Percentiles rank a stretch among this genome's conserved stretches.
These are phyloP conservation scores for Xylariaceae sp. DNA, from an alignment of 2,329 filamentous ascomycete genomes.

Conservation along the genomic window DNA sequence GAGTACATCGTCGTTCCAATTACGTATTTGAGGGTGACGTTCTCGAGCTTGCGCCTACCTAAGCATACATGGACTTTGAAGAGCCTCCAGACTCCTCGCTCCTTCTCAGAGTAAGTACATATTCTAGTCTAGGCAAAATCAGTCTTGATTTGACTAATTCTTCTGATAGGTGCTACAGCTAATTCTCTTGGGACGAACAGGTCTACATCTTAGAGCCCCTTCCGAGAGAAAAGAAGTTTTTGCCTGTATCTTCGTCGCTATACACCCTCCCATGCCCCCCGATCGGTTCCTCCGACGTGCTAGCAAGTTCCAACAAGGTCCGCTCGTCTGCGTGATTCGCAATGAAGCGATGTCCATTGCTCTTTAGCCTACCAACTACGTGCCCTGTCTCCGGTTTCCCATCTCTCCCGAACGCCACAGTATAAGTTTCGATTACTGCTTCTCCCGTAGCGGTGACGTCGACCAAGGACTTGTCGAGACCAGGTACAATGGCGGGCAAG, in stretches of 20 bases:
- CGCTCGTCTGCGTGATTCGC: slow-evolving; percentile 52
- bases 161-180: no score
- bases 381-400: slow-evolving; percentile 45
- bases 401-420: slow-evolving; percentile 52
- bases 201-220: neutral
- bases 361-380: slow-evolving; percentile 49
- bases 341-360: slow-evolving; percentile 46
- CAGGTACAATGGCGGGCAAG: neutral
- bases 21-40: no score
- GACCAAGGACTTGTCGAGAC: neutral
- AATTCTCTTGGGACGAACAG: no score
- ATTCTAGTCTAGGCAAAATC: no score
- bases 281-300: neutral
- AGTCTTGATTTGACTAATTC: no score
- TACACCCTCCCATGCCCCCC: neutral
- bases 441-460: neutral
- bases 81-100: no score
- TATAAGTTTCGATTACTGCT: slow-evolving; percentile 48
- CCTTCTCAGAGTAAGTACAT: no score
- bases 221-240: neutral
- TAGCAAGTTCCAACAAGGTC: slow-evolving; percentile 41
- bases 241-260: neutral
- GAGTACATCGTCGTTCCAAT: no score
- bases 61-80: no score
- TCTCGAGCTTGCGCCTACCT: no score